Percentiles rank a stretch among this genome's conserved stretches.
phyloP scores from a whole-genome alignment of 2,329 filamentous ascomycete genomes.

The Raffaelea albimanens region DNA sequence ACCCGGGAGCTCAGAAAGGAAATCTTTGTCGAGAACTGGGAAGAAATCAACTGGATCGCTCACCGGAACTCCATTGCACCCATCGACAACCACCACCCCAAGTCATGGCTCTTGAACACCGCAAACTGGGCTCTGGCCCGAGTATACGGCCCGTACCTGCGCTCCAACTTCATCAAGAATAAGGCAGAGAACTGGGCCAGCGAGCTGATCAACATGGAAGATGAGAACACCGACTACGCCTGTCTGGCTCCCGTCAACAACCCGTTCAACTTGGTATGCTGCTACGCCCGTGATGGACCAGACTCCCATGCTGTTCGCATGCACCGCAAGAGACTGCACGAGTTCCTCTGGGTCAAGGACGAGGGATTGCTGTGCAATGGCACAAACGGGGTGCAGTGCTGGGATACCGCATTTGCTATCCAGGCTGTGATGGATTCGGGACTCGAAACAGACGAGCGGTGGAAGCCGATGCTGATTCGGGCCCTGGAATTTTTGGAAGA shows the following conservation, averaged over 20 bases:
- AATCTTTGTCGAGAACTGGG: conserved; percentile 70
- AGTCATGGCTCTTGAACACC: conserved; percentile 70
- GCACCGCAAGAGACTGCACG: conserved; percentile 72
- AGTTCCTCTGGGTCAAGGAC: conserved; percentile 83
- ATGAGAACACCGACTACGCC: conserved; percentile 83
- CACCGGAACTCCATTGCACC: conserved; percentile 76
- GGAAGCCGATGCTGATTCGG: conserved; percentile 72
- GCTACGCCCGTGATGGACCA: conserved; percentile 77
- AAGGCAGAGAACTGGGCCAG: conserved; percentile 74
- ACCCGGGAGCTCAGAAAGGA: conserved; percentile 68
- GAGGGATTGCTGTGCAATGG: conserved; percentile 94
- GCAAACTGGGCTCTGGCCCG: conserved; percentile 71
- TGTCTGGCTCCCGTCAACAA: conserved; percentile 82
- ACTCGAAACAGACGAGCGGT: conserved; percentile 66
- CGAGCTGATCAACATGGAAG: conserved; percentile 80
- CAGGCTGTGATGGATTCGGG: conserved; percentile 74
- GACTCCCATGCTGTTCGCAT: conserved; percentile 61
- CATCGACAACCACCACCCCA: conserved; percentile 86
- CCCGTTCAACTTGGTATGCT: conserved; percentile 80
- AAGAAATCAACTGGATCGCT: conserved; percentile 63
- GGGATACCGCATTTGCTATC: conserved; percentile 89
- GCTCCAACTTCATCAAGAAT: conserved; percentile 54
- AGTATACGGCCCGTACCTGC: conserved; percentile 71
- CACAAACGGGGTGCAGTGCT: conserved; percentile 95
- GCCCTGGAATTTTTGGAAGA: conserved; percentile 79